A percentile compares a stretch with the other conserved stretches of the same genome.
phyloP scores from a whole-genome alignment of 2,329 filamentous ascomycete species.

The Xylariomycetidae sp. region DNA sequence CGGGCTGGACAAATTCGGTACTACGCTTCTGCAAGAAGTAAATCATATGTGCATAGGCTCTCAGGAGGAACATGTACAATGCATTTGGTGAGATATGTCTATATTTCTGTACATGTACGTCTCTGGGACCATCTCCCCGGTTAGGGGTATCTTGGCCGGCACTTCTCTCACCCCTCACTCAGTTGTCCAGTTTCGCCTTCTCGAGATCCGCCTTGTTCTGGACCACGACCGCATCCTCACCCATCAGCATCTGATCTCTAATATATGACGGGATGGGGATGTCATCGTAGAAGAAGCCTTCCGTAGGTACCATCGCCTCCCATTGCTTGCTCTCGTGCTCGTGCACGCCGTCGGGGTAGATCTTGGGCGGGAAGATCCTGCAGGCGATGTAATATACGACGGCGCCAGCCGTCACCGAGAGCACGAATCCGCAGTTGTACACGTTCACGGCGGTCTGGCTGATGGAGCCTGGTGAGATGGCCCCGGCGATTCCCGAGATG shows the following conservation, averaged over 20 bases:
- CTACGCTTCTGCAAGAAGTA: too few species aligned
- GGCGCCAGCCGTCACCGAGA: constrained; percentile 25
- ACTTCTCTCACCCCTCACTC: too few species aligned
- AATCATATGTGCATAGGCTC: too few species aligned
- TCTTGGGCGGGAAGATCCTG: constrained; percentile 12
- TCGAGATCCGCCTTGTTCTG: background rate
- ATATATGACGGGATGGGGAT: constrained; percentile 1
- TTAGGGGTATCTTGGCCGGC: too few species aligned
- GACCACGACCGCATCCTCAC: constrained; percentile 1
- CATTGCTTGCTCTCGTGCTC: constrained; percentile 1
- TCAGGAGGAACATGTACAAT: too few species aligned
- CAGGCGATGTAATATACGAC: constrained; percentile 24
- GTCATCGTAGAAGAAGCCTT: constrained; percentile 26
- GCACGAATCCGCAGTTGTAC: constrained; percentile 30
- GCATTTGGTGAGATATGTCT: too few species aligned
- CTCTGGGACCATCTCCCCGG: too few species aligned
- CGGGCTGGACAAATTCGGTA: too few species aligned
- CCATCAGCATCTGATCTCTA: background rate
- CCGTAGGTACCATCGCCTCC: constrained; percentile 15
- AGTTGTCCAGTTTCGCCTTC: too few species aligned
- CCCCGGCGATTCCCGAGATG: constrained; percentile 27
- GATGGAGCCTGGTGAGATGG: constrained; percentile 27
- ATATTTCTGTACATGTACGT: too few species aligned
- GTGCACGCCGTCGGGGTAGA: constrained; percentile 7
- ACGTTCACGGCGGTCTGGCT: constrained; percentile 27